Base-by-base conservation (phyloP, 2,329 filamentous ascomycete species). In the Pseudogymnoascus sp. region DNA sequence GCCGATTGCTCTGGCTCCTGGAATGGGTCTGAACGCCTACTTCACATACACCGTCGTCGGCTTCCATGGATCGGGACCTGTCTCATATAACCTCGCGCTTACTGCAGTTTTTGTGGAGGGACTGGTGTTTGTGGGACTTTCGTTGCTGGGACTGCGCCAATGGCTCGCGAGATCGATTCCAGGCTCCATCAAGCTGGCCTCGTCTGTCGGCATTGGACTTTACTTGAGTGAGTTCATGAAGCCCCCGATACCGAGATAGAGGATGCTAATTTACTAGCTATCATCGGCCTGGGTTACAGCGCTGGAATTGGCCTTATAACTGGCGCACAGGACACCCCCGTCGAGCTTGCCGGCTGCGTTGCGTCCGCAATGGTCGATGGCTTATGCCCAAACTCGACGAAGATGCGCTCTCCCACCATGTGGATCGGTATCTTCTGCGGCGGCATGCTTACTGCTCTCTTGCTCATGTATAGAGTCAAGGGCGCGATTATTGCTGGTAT, bases 351-450 rank as follows among this genome's bases (percentile, higher is more conserved):
- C 4, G 91, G 90, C 26, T 70, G 68, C 64, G 21, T 64, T 8
- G 66, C 64, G 2, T 41, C 36, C 37, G 29, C 21, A 17, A 60
- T 33, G 59, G 29, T 60, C 3, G 61, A 75, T 74, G 87, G 87
- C 8, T 68, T 83, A 5, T 94, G 90, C 71, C 82, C 83, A 0
- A 76, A 77, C 58, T 73, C 74, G 13, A 78, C 82, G 61, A 92
- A 92, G 80, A 93, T 96, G 90, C 84, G 89, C 64, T 90, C 82
- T 69, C 89, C 90, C 1, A 84, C 87, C 24, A 84, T 95, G 83
- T 96, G 91, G 91, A 81, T 95, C 59, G 91, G 90, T 37, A 92
- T 95, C 68, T 94, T 95, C 78, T 89, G 88, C 67, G 90, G 90
- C 44, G 90, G 90, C 63, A 81, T 95, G 65, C 76, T 95, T 58